Conservation (phyloP, 1,284 basidiomycete species). For the Ustilago nuda region DNA sequence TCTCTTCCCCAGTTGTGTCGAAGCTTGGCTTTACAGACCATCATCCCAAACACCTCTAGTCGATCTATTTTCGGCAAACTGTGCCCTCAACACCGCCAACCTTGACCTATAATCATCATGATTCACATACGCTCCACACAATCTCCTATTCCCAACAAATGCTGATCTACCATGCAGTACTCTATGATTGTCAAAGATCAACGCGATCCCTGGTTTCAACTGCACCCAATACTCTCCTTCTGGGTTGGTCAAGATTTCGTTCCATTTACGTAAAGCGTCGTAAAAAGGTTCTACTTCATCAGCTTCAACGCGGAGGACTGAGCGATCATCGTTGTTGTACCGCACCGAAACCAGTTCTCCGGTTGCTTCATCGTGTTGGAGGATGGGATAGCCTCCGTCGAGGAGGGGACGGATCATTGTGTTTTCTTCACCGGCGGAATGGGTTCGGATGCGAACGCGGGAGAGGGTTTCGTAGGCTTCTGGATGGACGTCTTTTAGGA, state of each 20-base stretch:
- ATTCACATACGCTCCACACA: conserved; percentile 87
- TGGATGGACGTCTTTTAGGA: conserved; percentile 80
- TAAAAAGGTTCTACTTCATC: conserved; percentile 75
- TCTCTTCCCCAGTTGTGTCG: too few relatives aligned
- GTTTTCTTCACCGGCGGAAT: conserved; percentile 76
- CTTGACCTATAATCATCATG: conserved; percentile 63
- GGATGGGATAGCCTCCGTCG: conserved; percentile 57
- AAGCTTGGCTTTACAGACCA: conserved; percentile 29
- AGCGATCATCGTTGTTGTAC: conserved; percentile 94
- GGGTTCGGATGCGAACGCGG: conserved; percentile 79
- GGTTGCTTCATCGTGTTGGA: conserved; percentile 72
- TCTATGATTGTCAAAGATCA: conserved; percentile 92
- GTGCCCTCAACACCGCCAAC: conserved; percentile 45
- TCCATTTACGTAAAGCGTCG: conserved; percentile 80
- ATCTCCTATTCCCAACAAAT: conserved; percentile 85
- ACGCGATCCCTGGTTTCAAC: conserved; percentile 83
- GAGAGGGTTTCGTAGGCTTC: conserved; percentile 80
- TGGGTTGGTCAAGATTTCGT: conserved; percentile 79
- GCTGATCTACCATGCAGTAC: conserved; percentile 91
- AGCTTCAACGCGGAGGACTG: conserved; percentile 34
- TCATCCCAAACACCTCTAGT: conserved; percentile 61
- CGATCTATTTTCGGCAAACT: conserved; percentile 31
- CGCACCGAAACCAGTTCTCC: conserved; percentile 81
- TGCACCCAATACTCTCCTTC: conserved; percentile 93
- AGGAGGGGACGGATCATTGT: conserved; percentile 60